A percentile compares a stretch with the other conserved stretches of the same genome.
These are phyloP conservation scores for Lipomyces anomalus DNA, from an alignment of 805 yeast species.

Conservation along the genomic window DNA sequence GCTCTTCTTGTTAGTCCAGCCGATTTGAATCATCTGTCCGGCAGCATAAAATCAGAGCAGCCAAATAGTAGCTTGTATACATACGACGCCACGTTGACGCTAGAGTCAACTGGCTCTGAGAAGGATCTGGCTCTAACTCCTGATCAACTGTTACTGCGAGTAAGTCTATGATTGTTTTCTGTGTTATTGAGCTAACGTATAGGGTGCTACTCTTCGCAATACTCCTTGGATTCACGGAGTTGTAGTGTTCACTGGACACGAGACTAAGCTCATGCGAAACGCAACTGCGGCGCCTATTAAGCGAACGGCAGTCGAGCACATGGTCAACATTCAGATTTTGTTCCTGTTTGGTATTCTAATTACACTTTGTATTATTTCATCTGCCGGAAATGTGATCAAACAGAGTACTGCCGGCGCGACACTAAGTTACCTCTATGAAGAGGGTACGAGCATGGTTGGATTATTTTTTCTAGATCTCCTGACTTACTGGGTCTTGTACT, in stretches of 20 bases:
- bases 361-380: constrained; percentile 68
- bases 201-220: constrained; percentile 93
- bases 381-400: constrained; percentile 81
- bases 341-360: constrained; percentile 80
- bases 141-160: constrained; percentile 82
- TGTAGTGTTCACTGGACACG: constrained; percentile 95
- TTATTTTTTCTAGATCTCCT: constrained; percentile 80
- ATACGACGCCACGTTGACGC: constrained; percentile 76
- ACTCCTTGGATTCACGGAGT: constrained; percentile 94
- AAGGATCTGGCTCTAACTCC: constrained; percentile 65
- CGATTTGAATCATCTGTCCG: constrained; percentile 49
- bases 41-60: constrained; percentile 71
- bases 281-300: constrained; percentile 98
- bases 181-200: no score
- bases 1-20: constrained; percentile 61
- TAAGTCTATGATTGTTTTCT: no score
- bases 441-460: constrained; percentile 59
- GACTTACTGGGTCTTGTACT: constrained; percentile 93
- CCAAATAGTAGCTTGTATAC: constrained; percentile 94
- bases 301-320: constrained; percentile 92
- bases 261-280: constrained; percentile 94
- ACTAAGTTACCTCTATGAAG: constrained; percentile 63
- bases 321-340: constrained; percentile 85
- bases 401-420: constrained; percentile 23
- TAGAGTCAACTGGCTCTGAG: constrained; percentile 35